Percentiles rank a stretch among this genome's conserved stretches.
These are phyloP conservation scores for Cytospora piceicola DNA, from an alignment of 2,329 filamentous ascomycete genomes.

Conservation along the genomic window DNA sequence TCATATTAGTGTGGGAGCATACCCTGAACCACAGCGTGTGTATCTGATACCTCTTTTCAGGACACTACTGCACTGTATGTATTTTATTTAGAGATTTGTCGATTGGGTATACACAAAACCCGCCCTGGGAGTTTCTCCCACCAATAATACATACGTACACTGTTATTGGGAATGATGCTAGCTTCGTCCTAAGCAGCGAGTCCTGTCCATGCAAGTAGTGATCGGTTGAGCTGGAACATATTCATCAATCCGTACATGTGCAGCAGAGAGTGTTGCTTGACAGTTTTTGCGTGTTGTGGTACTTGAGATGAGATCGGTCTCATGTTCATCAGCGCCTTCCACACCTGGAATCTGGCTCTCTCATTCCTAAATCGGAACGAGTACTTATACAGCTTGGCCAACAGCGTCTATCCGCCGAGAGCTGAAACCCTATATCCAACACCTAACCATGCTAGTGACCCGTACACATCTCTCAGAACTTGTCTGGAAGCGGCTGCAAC, in stretches of 20 bases:
- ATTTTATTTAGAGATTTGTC: not conserved
- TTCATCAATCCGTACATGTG: too few relatives aligned
- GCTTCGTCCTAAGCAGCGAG: too few relatives aligned
- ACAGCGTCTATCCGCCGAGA: not conserved
- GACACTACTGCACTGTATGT: not conserved
- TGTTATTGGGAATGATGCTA: too few relatives aligned
- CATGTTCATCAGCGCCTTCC: too few relatives aligned
- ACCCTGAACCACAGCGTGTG: not conserved
- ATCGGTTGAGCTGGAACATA: too few relatives aligned
- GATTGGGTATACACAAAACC: too few relatives aligned
- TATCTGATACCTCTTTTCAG: not conserved
- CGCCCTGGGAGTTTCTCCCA: too few relatives aligned
- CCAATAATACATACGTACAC: too few relatives aligned
- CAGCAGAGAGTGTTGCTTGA: too few relatives aligned
- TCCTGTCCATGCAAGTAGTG: too few relatives aligned
- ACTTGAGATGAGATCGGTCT: too few relatives aligned
- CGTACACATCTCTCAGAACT: slow-evolving; percentile 39
- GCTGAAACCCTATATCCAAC: not conserved
- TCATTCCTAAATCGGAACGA: not conserved
- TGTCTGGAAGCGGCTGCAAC: slow-evolving; percentile 44
- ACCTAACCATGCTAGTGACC: not conserved
- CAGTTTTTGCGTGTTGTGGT: too few relatives aligned
- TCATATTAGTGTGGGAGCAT: not conserved
- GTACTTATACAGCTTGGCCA: not conserved
- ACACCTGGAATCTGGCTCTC: not conserved